These are phyloP conservation scores for Imleria badia DNA, from an alignment of 768 basidiomycete genomes.

Conservation along the genomic window DNA sequence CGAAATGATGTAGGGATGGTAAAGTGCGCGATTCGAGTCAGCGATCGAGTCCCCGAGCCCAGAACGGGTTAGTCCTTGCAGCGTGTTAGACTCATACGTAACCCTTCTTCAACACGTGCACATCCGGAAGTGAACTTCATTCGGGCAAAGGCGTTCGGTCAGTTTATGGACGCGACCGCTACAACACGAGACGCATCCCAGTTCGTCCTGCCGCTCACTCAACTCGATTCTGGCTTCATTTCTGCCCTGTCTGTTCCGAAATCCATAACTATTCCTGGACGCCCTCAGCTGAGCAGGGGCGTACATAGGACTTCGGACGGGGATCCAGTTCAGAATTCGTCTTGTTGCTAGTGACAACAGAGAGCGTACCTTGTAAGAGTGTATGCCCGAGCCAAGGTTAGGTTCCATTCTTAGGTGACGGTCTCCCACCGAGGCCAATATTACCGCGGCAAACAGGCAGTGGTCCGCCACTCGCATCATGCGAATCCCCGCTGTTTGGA, in stretches of 20 bases:
- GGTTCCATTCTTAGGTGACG: conserved; percentile 4
- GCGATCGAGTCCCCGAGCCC: conserved; percentile 28
- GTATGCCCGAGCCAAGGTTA: conserved; percentile 4
- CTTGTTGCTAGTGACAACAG: conserved; percentile 25
- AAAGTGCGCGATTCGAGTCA: conserved; percentile 23
- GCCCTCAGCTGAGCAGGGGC: conserved; percentile 4
- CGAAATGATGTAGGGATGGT: conserved; percentile 14
- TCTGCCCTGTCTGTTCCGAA: conserved; percentile 14
- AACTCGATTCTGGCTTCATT: conserved; percentile 5
- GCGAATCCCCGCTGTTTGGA: conserved; percentile 26
- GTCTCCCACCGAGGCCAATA: conserved; percentile 9
- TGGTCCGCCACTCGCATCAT: conserved; percentile 6
- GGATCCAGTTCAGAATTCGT: conserved; percentile 28
- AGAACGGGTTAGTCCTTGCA: conserved; percentile 23
- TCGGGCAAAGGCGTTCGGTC: conserved; percentile 13
- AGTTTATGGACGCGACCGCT: conserved; percentile 12
- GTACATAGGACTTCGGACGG: conserved; percentile 8
- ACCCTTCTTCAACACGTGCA: conserved; percentile 26
- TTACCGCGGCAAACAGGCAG: conserved; percentile 15
- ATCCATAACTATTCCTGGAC: background rate
- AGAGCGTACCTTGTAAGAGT: conserved; percentile 15
- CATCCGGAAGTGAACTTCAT: conserved; percentile 23
- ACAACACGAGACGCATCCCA: conserved; percentile 18
- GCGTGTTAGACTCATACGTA: conserved; percentile 28
- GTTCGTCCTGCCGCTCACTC: conserved; percentile 10